Evolutionary conservation across 1,139 yeast genomes (phyloP).

Genomic region (Sugiyamaella xylanicola): DNA sequence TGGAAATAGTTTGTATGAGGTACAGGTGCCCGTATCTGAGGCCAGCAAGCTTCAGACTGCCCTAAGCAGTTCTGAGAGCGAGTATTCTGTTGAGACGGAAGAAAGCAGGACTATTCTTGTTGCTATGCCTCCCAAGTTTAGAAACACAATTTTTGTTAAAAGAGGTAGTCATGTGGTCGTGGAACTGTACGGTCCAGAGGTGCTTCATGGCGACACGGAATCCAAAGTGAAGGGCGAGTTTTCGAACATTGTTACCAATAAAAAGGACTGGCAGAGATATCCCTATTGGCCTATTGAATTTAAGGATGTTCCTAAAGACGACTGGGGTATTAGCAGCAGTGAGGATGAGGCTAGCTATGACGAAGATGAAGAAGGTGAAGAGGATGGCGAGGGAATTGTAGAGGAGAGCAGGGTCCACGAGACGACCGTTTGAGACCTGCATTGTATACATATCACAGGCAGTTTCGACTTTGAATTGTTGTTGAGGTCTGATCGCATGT

Average conservation of each 20-base stretch:
- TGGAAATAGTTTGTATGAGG: conserved; percentile 42
- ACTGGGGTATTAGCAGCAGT: conserved; percentile 33
- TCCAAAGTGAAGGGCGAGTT: conserved; percentile 42
- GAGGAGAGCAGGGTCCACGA: too few relatives aligned
- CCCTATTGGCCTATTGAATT: conserved; percentile 45
- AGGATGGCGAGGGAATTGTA: conserved; percentile 8
- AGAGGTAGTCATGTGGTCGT: conserved; percentile 45
- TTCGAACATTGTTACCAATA: conserved; percentile 41
- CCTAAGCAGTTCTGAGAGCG: conserved; percentile 12
- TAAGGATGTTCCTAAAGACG: conserved; percentile 31
- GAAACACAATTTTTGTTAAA: conserved; percentile 44
- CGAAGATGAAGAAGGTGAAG: conserved; percentile 18
- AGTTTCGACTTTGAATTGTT: too few relatives aligned
- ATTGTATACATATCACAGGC: too few relatives aligned
- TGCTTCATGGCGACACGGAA: conserved; percentile 22
- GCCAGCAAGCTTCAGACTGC: conserved; percentile 23
- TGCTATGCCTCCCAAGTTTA: conserved; percentile 43
- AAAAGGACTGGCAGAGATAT: conserved; percentile 42
- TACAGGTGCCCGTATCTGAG: conserved; percentile 35
- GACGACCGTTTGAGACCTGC: too few relatives aligned
- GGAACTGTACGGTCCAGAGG: conserved; percentile 33
- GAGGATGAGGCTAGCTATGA: conserved; percentile 28
- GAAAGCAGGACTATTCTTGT: conserved; percentile 33
- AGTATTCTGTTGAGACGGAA: conserved; percentile 19
- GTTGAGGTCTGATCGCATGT: too few relatives aligned